Evolutionary conservation across 805 yeast species (phyloP).

Genomic region (Ogataea chonburiensis): DNA sequence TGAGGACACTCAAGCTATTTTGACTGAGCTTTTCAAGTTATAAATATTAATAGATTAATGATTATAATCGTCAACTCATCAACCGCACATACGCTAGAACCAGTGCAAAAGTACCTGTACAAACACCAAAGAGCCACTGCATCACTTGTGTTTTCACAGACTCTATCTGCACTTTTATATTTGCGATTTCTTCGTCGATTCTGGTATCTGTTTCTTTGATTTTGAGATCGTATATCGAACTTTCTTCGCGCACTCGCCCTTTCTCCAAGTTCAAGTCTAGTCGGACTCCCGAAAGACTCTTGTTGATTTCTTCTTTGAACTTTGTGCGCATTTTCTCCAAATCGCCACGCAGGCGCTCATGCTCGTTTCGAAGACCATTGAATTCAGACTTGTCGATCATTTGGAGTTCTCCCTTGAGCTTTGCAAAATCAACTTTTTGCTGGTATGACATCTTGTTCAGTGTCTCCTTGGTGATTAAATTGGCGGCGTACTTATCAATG

Average conservation of each 20-base stretch:
- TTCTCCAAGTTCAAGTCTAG: slow-evolving; percentile 90
- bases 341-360: slow-evolving; percentile 79
- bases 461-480: slow-evolving; percentile 81
- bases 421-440: slow-evolving; percentile 95
- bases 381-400: slow-evolving; percentile 85
- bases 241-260: slow-evolving; percentile 93
- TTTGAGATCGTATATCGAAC: slow-evolving; percentile 87
- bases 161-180: slow-evolving; percentile 93
- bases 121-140: slow-evolving; percentile 98
- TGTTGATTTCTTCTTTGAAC: slow-evolving; percentile 87
- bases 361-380: slow-evolving; percentile 77
- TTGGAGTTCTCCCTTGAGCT: slow-evolving; percentile 86
- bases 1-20: slow-evolving; percentile 80
- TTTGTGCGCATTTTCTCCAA: slow-evolving; percentile 82
- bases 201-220: slow-evolving; percentile 93
- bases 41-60: slow-evolving; percentile 23
- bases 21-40: slow-evolving; percentile 75
- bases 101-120: slow-evolving; percentile 96
- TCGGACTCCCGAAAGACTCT: slow-evolving; percentile 85
- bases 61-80: slow-evolving; percentile 26
- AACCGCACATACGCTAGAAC: slow-evolving; percentile 89
- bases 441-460: slow-evolving; percentile 85
- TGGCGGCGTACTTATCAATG: slow-evolving; percentile 66
- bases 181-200: slow-evolving; percentile 92
- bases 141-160: slow-evolving; percentile 93